Evolutionary conservation across 305 asterid species (phyloP).

Genomic region (Fraxinus xanthoxyloides): DNA sequence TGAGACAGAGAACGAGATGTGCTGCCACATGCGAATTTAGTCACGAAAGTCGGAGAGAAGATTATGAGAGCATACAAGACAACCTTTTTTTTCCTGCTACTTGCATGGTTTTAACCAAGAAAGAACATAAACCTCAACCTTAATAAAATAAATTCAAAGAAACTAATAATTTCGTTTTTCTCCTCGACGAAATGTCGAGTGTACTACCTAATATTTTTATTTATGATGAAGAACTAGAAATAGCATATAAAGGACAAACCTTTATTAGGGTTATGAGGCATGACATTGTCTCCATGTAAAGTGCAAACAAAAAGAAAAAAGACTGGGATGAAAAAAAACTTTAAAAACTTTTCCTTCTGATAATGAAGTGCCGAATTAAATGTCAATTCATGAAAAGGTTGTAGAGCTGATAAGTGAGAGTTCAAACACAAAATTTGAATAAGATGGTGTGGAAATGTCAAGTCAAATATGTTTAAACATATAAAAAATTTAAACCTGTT

Average conservation of each 20-base stretch:
- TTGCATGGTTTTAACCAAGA: background rate
- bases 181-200: background rate
- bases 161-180: background rate
- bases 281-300: background rate
- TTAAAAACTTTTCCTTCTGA: background rate
- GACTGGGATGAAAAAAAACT: background rate
- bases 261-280: background rate
- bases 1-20: background rate
- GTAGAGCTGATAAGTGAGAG: background rate
- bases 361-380: background rate
- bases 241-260: background rate
- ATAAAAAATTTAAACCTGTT: conserved; percentile 39
- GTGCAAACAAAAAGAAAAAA: background rate
- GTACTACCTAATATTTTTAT: background rate
- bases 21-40: background rate
- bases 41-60: background rate
- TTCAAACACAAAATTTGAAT: background rate
- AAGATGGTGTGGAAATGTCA: background rate
- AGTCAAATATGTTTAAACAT: background rate
- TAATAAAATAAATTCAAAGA: background rate
- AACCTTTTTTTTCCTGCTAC: background rate
- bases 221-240: background rate
- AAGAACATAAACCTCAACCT: background rate
- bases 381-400: background rate
- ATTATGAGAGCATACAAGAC: background rate